phyloP scores from a whole-genome alignment of 345 rosid species.

The Erodium maritimum region DNA sequence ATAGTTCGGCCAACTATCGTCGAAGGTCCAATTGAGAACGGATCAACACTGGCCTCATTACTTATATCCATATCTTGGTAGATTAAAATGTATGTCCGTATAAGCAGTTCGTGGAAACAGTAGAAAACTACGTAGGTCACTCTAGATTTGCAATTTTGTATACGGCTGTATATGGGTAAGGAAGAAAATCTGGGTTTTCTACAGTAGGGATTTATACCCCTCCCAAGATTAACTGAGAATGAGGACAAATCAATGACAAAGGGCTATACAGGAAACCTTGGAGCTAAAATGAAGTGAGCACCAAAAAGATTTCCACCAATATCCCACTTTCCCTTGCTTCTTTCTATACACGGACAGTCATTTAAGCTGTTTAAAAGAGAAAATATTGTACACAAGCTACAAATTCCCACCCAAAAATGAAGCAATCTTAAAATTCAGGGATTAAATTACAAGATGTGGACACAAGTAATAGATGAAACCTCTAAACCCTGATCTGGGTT shows the following conservation, averaged over 20 bases:
- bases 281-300: too few relatives aligned
- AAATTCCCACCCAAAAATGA: neutral
- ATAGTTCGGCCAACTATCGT: constrained; percentile 71
- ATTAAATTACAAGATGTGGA: neutral
- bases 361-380: too few relatives aligned
- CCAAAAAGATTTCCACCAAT: too few relatives aligned
- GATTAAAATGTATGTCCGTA: neutral
- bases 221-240: too few relatives aligned
- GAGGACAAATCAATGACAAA: too few relatives aligned
- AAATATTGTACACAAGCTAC: neutral
- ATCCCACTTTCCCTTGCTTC: too few relatives aligned
- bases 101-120: neutral
- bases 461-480: constrained; percentile 2
- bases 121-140: neutral
- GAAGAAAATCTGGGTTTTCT: too few relatives aligned
- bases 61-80: constrained; percentile 64
- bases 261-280: too few relatives aligned
- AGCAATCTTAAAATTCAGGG: neutral
- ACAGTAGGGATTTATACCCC: too few relatives aligned
- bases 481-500: neutral
- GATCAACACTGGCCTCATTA: constrained; percentile 75
- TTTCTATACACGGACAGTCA: too few relatives aligned
- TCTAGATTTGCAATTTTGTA: too few relatives aligned
- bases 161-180: too few relatives aligned
- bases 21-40: constrained; percentile 81